phyloP scores from a whole-genome alignment of 805 yeast species.

The Metschnikowia santaceciliae region DNA sequence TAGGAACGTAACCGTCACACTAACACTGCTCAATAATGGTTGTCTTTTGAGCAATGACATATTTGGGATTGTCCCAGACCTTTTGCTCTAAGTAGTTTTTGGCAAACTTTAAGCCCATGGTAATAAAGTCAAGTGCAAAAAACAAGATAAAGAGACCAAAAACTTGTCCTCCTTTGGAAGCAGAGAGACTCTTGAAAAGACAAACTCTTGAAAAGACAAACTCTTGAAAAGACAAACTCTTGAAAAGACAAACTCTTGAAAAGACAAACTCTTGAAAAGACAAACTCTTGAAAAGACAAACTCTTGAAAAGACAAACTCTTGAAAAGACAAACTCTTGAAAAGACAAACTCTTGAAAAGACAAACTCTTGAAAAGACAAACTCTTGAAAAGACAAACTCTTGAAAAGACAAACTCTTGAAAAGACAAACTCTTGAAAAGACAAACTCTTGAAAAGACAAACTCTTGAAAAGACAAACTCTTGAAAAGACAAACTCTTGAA shows the following conservation, averaged over 20 bases:
- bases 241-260: slow-evolving; percentile 34
- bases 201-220: too few relatives aligned
- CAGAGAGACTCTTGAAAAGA: slow-evolving; percentile 55
- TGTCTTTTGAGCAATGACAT: slow-evolving; percentile 14
- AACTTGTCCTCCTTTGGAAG: slow-evolving; percentile 54
- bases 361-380: too few relatives aligned
- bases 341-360: slow-evolving; percentile 55
- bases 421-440: too few relatives aligned
- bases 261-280: slow-evolving; percentile 26
- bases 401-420: slow-evolving; percentile 41
- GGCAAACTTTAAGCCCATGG: slow-evolving; percentile 56
- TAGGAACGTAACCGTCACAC: slow-evolving; percentile 15
- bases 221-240: too few relatives aligned
- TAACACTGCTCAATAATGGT: slow-evolving; percentile 18
- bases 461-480: too few relatives aligned
- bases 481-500: too few relatives aligned
- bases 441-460: slow-evolving; percentile 48
- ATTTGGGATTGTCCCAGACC: slow-evolving; percentile 50
- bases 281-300: too few relatives aligned
- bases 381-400: too few relatives aligned
- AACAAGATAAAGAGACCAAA: slow-evolving; percentile 69
- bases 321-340: too few relatives aligned
- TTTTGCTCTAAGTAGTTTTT: slow-evolving; percentile 63
- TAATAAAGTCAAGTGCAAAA: slow-evolving; percentile 53
- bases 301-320: slow-evolving; percentile 45